Conservation (phyloP, 352 stramenopile species). For the Aphanomyces astaci region DNA sequence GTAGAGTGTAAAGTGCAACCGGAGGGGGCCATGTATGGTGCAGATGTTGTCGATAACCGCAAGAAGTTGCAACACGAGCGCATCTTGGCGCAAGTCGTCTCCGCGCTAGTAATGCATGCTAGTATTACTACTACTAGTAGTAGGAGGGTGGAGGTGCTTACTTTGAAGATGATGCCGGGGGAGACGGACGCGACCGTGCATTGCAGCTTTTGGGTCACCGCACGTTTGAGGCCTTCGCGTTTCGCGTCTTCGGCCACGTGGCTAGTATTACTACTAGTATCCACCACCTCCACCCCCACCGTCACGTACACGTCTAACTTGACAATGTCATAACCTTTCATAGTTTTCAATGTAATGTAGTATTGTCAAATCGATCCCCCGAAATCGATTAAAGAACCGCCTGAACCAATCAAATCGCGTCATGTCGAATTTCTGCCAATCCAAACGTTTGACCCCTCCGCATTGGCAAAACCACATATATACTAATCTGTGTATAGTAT, state of each 20-base stretch:
- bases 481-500: too few relatives aligned
- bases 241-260: constrained; percentile 23
- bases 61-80: constrained; percentile 60
- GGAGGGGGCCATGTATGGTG: constrained; percentile 29
- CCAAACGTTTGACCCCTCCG: too few relatives aligned
- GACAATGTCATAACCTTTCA: too few relatives aligned
- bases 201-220: neutral
- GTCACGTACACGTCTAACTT: neutral
- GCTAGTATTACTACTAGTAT: neutral
- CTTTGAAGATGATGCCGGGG: constrained; percentile 11
- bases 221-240: constrained; percentile 26
- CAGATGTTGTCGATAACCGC: constrained; percentile 56
- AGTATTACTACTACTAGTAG: neutral
- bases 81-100: constrained; percentile 76
- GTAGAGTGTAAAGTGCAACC: constrained; percentile 46
- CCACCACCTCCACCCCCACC: constrained; percentile 11
- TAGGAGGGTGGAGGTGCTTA: neutral
- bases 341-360: too few relatives aligned
- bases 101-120: too few relatives aligned
- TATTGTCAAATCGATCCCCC: too few relatives aligned
- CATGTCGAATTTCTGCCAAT: too few relatives aligned
- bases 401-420: too few relatives aligned
- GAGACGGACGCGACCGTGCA: neutral
- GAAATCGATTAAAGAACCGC: too few relatives aligned
- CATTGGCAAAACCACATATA: too few relatives aligned